Evolutionary conservation across 257 asterid genomes (phyloP).

Genomic region (Gentiana macrophylla): DNA sequence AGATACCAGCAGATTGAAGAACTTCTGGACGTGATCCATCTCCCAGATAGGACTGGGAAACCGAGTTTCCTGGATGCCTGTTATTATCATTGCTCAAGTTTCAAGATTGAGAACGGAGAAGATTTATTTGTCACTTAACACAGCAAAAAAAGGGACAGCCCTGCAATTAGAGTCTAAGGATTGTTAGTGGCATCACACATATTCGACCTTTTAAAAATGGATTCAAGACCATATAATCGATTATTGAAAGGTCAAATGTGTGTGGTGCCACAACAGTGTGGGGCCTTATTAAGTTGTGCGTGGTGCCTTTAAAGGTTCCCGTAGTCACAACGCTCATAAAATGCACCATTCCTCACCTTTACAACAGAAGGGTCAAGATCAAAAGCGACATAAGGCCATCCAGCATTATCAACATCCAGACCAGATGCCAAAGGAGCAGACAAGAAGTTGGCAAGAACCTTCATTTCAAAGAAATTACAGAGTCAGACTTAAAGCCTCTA

Average conservation of each 20-base stretch:
- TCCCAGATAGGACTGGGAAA: constrained; percentile 84
- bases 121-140: not conserved
- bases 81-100: constrained; percentile 11
- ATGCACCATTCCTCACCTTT: constrained; percentile 39
- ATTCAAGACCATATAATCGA: too few species aligned
- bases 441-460: constrained; percentile 96
- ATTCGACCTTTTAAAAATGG: too few species aligned
- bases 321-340: too few species aligned
- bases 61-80: constrained; percentile 87
- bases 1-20: constrained; percentile 88
- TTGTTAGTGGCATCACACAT: too few species aligned
- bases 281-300: too few species aligned
- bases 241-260: too few species aligned
- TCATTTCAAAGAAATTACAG: constrained; percentile 11
- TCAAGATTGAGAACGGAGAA: not conserved
- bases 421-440: constrained; percentile 79
- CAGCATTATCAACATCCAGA: constrained; percentile 42
- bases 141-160: not conserved
- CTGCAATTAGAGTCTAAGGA: too few species aligned
- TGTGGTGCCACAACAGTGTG: too few species aligned
- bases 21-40: constrained; percentile 99
- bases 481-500: constrained; percentile 8
- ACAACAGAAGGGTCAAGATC: constrained; percentile 92
- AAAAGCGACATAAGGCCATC: constrained; percentile 82
- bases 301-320: too few species aligned